These are phyloP conservation scores for Primulina tabacum DNA, from an alignment of 257 asterid genomes.

Conservation along the genomic window DNA sequence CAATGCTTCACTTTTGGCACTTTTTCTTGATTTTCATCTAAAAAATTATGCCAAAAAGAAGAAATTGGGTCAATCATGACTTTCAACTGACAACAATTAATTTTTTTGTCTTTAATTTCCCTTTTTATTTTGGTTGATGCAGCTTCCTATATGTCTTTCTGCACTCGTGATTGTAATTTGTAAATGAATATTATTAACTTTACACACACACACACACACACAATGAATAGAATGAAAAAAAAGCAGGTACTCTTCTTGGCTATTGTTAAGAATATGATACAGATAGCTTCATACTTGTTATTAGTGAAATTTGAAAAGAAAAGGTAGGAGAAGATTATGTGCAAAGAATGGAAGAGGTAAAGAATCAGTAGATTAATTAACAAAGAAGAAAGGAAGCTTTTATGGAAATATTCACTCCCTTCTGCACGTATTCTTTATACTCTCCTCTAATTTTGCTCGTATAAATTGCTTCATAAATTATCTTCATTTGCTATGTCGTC, in stretches of 20 bases:
- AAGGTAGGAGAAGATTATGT: conserved; percentile 20
- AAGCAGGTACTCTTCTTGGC: too few relatives aligned
- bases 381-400: conserved; percentile 55
- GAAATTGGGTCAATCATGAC: conserved; percentile 2
- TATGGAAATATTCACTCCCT: conserved; percentile 23
- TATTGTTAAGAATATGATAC: too few relatives aligned
- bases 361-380: conserved; percentile 51
- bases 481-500: background rate
- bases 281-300: too few relatives aligned
- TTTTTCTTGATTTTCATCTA: conserved; percentile 65
- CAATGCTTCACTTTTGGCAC: conserved; percentile 68
- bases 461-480: background rate
- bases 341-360: conserved; percentile 36
- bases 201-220: too few relatives aligned
- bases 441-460: background rate
- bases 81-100: too few relatives aligned
- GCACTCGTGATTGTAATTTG: too few relatives aligned
- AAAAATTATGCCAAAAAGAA: conserved; percentile 56
- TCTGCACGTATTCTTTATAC: conserved; percentile 49
- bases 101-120: too few relatives aligned
- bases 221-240: too few relatives aligned
- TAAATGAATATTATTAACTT: too few relatives aligned
- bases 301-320: background rate
- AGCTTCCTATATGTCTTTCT: too few relatives aligned
- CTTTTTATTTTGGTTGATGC: too few relatives aligned